Percentiles rank a stretch among this genome's conserved stretches.
Conservation (phyloP, 371 early-diverging fungal species). For the Umbelopsis sp. region DNA sequence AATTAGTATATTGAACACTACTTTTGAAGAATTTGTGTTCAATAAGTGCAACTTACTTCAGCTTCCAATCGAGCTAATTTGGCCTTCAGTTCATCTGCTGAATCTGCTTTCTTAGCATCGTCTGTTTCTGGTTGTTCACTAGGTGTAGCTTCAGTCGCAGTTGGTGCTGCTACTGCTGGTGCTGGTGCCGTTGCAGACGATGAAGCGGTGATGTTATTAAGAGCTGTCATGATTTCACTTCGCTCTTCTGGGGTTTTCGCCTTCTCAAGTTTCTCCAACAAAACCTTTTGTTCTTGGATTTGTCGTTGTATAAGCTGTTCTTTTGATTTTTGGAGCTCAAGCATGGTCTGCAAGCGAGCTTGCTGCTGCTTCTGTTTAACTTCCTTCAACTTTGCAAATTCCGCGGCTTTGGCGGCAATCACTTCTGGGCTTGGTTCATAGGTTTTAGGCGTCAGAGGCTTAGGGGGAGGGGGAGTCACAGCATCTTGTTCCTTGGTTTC, state of each 20-base stretch:
- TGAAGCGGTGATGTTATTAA: constrained; percentile 31
- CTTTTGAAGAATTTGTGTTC: not conserved
- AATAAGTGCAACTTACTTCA: constrained; percentile 49
- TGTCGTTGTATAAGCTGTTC: constrained; percentile 63
- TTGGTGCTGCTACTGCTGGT: constrained; percentile 11
- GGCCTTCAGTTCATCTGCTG: constrained; percentile 54
- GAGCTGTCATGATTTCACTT: constrained; percentile 49
- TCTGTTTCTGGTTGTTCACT: not conserved
- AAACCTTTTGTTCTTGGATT: constrained; percentile 62
- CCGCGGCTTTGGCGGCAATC: constrained; percentile 47
- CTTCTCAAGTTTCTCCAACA: constrained; percentile 58
- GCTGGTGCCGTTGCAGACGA: constrained; percentile 23
- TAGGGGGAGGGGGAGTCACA: constrained; percentile 14
- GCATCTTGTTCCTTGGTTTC: constrained; percentile 31
- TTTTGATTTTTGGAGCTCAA: constrained; percentile 62
- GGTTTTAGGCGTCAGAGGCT: not conserved
- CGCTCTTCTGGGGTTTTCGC: constrained; percentile 55
- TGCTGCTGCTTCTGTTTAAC: constrained; percentile 51
- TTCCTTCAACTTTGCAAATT: constrained; percentile 42
- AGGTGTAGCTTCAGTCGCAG: constrained; percentile 10
- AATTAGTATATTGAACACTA: not conserved
- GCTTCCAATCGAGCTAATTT: constrained; percentile 69
- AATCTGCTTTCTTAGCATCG: constrained; percentile 27
- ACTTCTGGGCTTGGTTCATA: constrained; percentile 53
- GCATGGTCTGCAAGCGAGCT: constrained; percentile 56